A percentile compares a stretch with the other conserved stretches of the same genome.
These are phyloP conservation scores for Flaveria robusta DNA, from an alignment of 129 eudicot species.

Conservation along the genomic window DNA sequence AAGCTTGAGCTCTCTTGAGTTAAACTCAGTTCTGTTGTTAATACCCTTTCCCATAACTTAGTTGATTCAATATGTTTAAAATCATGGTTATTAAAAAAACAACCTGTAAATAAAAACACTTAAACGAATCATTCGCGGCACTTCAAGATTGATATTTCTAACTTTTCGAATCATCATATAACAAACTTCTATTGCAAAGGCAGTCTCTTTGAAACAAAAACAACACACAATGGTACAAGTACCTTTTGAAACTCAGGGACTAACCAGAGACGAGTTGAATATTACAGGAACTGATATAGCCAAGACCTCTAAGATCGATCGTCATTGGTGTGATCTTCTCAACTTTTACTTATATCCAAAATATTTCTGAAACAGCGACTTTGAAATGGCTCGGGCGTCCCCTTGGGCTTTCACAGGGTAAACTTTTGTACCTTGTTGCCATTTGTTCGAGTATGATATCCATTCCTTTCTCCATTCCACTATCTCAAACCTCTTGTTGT, in stretches of 20 bases:
- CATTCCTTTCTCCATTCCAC: slow-evolving; percentile 88
- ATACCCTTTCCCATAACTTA: not conserved
- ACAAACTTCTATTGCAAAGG: not conserved
- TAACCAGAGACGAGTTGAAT: not conserved
- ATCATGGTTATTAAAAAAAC: too few relatives aligned
- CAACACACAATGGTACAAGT: not conserved
- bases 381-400: slow-evolving; percentile 67
- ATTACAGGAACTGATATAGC: not conserved
- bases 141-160: not conserved
- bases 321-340: not conserved
- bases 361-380: slow-evolving; percentile 56
- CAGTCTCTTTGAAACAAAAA: not conserved
- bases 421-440: slow-evolving; percentile 67
- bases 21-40: not conserved
- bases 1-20: not conserved
- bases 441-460: slow-evolving; percentile 75
- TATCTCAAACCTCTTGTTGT: slow-evolving; percentile 48
- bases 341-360: slow-evolving; percentile 30
- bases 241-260: not conserved
- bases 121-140: not conserved
- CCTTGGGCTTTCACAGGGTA: slow-evolving; percentile 82
- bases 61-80: not conserved
- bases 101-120: not conserved
- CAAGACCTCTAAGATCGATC: not conserved
- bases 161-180: not conserved